These are phyloP conservation scores for Pleurotus djamor DNA, from an alignment of 768 basidiomycete genomes.

Conservation along the genomic window DNA sequence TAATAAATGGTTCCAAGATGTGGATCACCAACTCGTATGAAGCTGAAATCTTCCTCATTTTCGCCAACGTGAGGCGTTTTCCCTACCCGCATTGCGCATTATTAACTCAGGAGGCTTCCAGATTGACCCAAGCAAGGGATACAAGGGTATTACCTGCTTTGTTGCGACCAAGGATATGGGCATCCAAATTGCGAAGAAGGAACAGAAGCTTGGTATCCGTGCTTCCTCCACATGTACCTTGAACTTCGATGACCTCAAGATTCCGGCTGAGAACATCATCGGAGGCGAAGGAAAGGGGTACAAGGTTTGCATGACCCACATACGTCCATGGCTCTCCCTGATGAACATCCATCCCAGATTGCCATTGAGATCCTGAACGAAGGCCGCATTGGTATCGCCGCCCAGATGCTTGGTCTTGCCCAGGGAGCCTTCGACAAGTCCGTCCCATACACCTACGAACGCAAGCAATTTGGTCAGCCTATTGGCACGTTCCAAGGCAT, in stretches of 20 bases:
- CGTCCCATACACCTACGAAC: conserved; percentile 93
- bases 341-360: conserved; percentile 40
- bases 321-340: background rate
- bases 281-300: conserved; percentile 93
- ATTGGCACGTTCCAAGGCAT: conserved; percentile 96
- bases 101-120: conserved; percentile 18
- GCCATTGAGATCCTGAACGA: conserved; percentile 98
- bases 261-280: conserved; percentile 84
- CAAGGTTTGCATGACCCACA: conserved; percentile 45
- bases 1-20: conserved; percentile 98
- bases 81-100: background rate
- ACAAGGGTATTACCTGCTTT: conserved; percentile 99
- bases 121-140: conserved; percentile 89
- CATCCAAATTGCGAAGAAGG: conserved; percentile 96
- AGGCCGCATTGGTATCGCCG: conserved; percentile 96
- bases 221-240: conserved; percentile 95
- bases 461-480: conserved; percentile 92
- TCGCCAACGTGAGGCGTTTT: conserved; percentile 73
- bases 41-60: conserved; percentile 90
- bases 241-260: conserved; percentile 90
- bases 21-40: conserved; percentile 98
- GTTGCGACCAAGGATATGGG: conserved; percentile 96
- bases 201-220: conserved; percentile 96
- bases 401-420: conserved; percentile 97
- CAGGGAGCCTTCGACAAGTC: conserved; percentile 96